Percentiles rank a stretch among this genome's conserved stretches.
These are phyloP conservation scores for Chalciporus sp. DNA, from an alignment of 1,284 basidiomycete genomes.

Conservation along the genomic window DNA sequence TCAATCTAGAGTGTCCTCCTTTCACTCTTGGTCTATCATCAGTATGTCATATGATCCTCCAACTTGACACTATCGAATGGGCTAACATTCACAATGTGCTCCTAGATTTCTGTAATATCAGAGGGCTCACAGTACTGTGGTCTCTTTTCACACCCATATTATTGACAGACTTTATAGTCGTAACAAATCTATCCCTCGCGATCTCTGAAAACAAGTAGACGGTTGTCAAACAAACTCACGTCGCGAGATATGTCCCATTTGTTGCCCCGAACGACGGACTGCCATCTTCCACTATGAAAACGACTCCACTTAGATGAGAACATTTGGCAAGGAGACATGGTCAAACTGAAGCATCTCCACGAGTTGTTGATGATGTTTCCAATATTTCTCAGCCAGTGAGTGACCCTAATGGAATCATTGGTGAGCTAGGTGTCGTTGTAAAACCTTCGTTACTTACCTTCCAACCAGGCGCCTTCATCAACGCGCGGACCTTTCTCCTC, in stretches of 20 bases:
- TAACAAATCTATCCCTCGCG: too few relatives aligned
- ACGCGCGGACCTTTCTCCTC: constrained; percentile 45
- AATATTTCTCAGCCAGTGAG: constrained; percentile 49
- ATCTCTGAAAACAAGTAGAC: too few relatives aligned
- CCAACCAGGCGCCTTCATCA: constrained; percentile 45
- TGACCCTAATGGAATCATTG: constrained; percentile 34
- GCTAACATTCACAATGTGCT: too few relatives aligned
- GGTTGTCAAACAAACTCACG: not conserved
- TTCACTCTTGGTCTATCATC: too few relatives aligned
- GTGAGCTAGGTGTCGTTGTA: not conserved
- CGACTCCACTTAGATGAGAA: not conserved
- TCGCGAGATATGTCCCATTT: not conserved
- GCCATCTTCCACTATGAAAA: not conserved
- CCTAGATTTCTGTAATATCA: too few relatives aligned
- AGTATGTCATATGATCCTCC: too few relatives aligned
- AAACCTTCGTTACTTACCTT: constrained; percentile 37
- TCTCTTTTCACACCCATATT: too few relatives aligned
- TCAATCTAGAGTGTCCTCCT: too few relatives aligned
- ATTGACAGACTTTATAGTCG: too few relatives aligned
- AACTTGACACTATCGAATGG: too few relatives aligned
- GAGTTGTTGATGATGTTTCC: constrained; percentile 51
- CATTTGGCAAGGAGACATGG: not conserved
- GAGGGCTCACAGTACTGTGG: too few relatives aligned
- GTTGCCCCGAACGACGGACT: not conserved
- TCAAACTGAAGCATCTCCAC: constrained; percentile 49